These are phyloP conservation scores for Ceratobasidium theobromae DNA, from an alignment of 1,284 basidiomycete species.

Conservation along the genomic window DNA sequence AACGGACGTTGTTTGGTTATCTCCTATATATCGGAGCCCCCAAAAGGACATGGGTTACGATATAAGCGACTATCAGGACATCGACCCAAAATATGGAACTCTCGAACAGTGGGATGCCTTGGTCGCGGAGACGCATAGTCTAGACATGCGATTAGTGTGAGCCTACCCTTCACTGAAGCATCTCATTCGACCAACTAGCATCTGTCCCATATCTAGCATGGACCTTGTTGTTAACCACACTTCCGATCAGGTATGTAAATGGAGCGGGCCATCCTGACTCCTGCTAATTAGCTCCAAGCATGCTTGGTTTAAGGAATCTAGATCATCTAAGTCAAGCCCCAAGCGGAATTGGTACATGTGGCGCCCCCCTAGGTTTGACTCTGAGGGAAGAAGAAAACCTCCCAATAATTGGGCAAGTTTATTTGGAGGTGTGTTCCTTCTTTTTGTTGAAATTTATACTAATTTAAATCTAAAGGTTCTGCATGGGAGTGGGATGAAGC, in stretches of 20 bases:
- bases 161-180: conserved; percentile 35
- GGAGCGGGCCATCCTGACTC: neutral
- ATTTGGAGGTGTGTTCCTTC: conserved; percentile 57
- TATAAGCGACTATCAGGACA: conserved; percentile 72
- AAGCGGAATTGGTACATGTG: conserved; percentile 79
- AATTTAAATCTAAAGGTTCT: conserved; percentile 47
- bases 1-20: conserved; percentile 72
- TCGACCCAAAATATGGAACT: conserved; percentile 73
- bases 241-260: conserved; percentile 58
- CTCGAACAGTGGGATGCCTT: conserved; percentile 72
- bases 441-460: neutral
- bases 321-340: conserved; percentile 55
- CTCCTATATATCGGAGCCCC: conserved; percentile 71
- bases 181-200: neutral
- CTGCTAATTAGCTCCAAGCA: conserved; percentile 49
- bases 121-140: conserved; percentile 57
- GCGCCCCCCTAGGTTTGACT: conserved; percentile 61
- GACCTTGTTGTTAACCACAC: conserved; percentile 83
- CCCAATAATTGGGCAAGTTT: conserved; percentile 74
- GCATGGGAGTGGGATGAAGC: conserved; percentile 72
- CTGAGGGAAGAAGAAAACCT: conserved; percentile 55
- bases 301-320: conserved; percentile 71
- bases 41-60: conserved; percentile 75
- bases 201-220: conserved; percentile 51
- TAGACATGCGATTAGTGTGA: conserved; percentile 71